These are phyloP conservation scores for Metarhizium rileyi DNA, from an alignment of 2,329 filamentous ascomycete species.

Conservation along the genomic window DNA sequence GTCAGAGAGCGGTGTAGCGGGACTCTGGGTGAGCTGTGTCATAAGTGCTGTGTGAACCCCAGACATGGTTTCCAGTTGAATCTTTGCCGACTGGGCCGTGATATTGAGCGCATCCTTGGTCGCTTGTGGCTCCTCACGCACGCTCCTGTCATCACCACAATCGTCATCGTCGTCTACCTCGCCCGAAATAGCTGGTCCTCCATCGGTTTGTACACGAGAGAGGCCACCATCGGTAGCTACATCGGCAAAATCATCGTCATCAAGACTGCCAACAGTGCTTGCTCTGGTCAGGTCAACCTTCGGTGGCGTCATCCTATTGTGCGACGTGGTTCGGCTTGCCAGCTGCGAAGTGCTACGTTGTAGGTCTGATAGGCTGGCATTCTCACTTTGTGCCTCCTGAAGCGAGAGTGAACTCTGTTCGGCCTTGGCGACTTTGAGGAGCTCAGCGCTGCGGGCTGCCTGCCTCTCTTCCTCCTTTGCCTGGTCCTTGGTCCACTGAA, in stretches of 20 bases:
- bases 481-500: slow-evolving; percentile 97
- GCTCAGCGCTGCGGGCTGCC: slow-evolving; percentile 63
- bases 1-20: slow-evolving; percentile 65
- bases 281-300: slow-evolving; percentile 27
- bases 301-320: slow-evolving; percentile 19
- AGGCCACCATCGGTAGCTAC: slow-evolving; percentile 34
- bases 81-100: slow-evolving; percentile 85
- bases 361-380: slow-evolving; percentile 39
- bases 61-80: slow-evolving; percentile 84
- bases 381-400: slow-evolving; percentile 40
- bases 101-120: slow-evolving; percentile 95
- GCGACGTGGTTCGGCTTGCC: slow-evolving; percentile 18
- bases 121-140: slow-evolving; percentile 59
- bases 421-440: slow-evolving; percentile 67
- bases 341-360: slow-evolving; percentile 36
- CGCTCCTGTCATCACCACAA: slow-evolving; percentile 64
- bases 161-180: slow-evolving; percentile 60
- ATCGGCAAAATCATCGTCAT: slow-evolving; percentile 44
- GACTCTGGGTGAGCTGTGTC: slow-evolving; percentile 55
- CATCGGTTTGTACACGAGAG: slow-evolving; percentile 26
- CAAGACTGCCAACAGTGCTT: slow-evolving; percentile 38
- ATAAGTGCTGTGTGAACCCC: slow-evolving; percentile 78
- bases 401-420: slow-evolving; percentile 51
- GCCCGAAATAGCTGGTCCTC: slow-evolving; percentile 23
- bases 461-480: slow-evolving; percentile 81